phyloP scores from a whole-genome alignment of 75 land plant species.

The Pinus taeda region DNA sequence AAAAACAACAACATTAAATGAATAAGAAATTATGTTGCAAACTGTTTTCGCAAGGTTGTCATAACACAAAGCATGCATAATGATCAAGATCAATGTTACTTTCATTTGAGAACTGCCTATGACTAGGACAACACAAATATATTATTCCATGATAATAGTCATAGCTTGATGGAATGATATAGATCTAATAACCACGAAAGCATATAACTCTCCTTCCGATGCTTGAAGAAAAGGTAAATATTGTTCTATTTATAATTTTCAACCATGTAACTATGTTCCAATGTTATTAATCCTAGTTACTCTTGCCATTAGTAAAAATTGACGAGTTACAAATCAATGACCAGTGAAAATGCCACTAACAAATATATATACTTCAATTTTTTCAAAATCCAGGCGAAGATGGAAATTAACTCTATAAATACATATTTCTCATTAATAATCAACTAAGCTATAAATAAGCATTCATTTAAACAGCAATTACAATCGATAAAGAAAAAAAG shows the following conservation, averaged over 20 bases:
- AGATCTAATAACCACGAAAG: background rate
- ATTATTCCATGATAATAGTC: background rate
- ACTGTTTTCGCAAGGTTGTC: no score
- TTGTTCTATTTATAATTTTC: background rate
- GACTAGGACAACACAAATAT: background rate
- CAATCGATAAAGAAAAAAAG: background rate
- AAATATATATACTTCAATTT: background rate
- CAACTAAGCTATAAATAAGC: background rate
- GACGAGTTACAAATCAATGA: background rate
- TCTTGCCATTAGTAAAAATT: background rate
- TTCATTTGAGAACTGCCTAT: background rate
- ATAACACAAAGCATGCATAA: background rate
- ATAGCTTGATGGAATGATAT: background rate
- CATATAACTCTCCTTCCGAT: background rate
- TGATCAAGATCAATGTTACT: conserved; percentile 1
- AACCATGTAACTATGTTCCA: background rate
- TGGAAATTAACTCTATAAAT: background rate
- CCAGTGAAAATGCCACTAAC: background rate
- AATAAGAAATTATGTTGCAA: no score
- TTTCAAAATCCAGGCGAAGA: background rate
- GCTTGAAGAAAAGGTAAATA: background rate
- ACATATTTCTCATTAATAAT: background rate
- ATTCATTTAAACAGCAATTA: background rate
- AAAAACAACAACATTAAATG: no score
- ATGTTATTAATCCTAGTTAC: background rate